Percentiles rank a stretch among this genome's conserved stretches.
phyloP scores from a whole-genome alignment of 106 monocot genomes.

The Vanilla planifolia region DNA sequence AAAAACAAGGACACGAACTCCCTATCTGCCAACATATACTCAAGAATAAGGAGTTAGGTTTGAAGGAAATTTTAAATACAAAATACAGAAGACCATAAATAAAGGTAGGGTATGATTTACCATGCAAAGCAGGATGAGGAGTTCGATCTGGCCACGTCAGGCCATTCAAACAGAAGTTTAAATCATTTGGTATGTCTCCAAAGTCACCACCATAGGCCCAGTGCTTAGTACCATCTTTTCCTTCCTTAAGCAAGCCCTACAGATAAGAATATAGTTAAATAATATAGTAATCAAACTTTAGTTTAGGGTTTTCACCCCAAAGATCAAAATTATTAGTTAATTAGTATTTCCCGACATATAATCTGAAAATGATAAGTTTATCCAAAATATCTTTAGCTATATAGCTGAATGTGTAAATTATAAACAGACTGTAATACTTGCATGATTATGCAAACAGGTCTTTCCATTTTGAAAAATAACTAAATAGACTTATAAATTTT shows the following conservation, averaged over 20 bases:
- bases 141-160: conserved; percentile 90
- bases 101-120: conserved; percentile 21
- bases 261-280: conserved; percentile 1
- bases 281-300: not conserved
- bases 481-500: too few species aligned
- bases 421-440: too few species aligned
- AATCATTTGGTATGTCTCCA: conserved; percentile 90
- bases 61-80: not conserved
- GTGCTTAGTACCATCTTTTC: conserved; percentile 60
- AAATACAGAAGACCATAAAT: not conserved
- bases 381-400: too few species aligned
- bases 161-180: conserved; percentile 96
- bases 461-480: too few species aligned
- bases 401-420: too few species aligned
- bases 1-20: not conserved
- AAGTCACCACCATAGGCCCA: conserved; percentile 99
- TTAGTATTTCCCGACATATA: too few species aligned
- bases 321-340: too few species aligned
- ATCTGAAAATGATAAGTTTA: too few species aligned
- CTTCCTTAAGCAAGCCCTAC: conserved; percentile 82
- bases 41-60: not conserved
- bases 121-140: conserved; percentile 91
- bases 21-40: not conserved
- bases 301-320: too few species aligned
- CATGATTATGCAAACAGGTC: too few species aligned